Evolutionary conservation across 768 basidiomycete genomes (phyloP), one percentile per base, ranked within the genome.

Genomic region (Botryobasidium botryosum): DNA sequence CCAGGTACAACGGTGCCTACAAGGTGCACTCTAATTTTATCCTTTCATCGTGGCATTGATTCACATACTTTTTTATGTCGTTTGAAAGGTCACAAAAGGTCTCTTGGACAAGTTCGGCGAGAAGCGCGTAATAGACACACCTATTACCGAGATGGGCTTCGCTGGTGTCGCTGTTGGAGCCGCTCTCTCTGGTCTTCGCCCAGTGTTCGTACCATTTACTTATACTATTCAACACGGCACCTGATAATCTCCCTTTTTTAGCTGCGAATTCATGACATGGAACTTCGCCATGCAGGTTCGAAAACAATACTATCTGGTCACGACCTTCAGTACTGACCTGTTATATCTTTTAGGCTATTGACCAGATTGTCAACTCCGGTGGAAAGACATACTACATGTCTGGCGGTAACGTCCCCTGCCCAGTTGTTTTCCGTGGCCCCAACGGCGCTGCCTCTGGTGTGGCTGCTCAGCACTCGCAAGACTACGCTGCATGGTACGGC

Each of bases 321-420:
- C n/a, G n/a, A n/a, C n/a, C n/a, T n/a, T n/a, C n/a, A n/a, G n/a
- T n/a, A n/a, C n/a, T n/a, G n/a, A n/a, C n/a, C n/a, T n/a, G n/a
- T 6, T 10, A 28, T 27, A 38, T 43, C 18, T 27, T 37, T 31
- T 62, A 68, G 61, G 91, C 94, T 47, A 97, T 99, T 61, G 94
- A 99, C 67, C 94, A 99, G 59, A 99, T 99, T 51, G 88, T 99
- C 64, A 99, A 99, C 73, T 97, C 94, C n/a, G 94, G 83, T 45
- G 94, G 87, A 49, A 99, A 97, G 71, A 99, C 94, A 3, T 91
- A 96, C 66, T 99, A 99, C 74, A 99, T 99, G 94, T 97, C 94
- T 31, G 94, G 94, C 47, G 94, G 94, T 52, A 96, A 90, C 57
- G 91, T 96, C 15, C 85, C 90, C 8, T 97, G 92, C 68, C 90